Percentiles rank a stretch among this genome's conserved stretches.
Conservation (phyloP, 78 protist genomes). For the Tieghemostelium lacteum region DNA sequence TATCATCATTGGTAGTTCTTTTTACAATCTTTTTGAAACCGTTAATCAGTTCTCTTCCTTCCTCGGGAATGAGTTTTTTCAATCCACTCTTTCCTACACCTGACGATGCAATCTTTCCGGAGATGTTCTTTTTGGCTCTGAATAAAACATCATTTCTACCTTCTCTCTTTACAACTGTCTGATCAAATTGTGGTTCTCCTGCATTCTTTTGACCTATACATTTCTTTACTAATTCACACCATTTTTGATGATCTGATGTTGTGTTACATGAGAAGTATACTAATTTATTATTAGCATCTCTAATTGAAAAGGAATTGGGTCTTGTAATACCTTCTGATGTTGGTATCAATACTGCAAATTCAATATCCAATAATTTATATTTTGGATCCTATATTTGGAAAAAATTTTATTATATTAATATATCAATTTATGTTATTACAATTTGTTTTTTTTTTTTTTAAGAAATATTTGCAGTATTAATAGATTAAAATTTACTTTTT, state of each 20-base stretch:
- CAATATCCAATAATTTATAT: constrained; percentile 50
- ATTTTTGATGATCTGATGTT: constrained; percentile 17
- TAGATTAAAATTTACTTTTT: constrained; percentile 22
- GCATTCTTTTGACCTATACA: constrained; percentile 52
- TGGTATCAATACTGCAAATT: constrained; percentile 39
- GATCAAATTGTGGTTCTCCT: constrained; percentile 33
- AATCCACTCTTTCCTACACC: constrained; percentile 76
- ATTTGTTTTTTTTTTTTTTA: too few species aligned
- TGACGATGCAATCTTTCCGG: constrained; percentile 64
- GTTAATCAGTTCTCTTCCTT: constrained; percentile 54
- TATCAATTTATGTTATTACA: background rate
- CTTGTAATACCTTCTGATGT: constrained; percentile 1
- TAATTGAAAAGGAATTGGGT: constrained; percentile 45
- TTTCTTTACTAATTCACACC: constrained; percentile 45
- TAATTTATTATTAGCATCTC: constrained; percentile 26
- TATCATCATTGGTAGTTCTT: constrained; percentile 51
- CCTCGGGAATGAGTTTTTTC: constrained; percentile 73
- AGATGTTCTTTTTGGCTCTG: constrained; percentile 75
- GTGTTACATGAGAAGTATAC: constrained; percentile 44
- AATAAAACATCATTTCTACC: constrained; percentile 69
- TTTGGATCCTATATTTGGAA: constrained; percentile 19
- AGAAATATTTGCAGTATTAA: background rate
- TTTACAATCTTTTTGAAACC: constrained; percentile 55
- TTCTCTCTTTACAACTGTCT: constrained; percentile 26
- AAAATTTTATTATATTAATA: background rate